Evolutionary conservation across 257 asterid genomes (phyloP).

Genomic region (Fraxinus anomala): DNA sequence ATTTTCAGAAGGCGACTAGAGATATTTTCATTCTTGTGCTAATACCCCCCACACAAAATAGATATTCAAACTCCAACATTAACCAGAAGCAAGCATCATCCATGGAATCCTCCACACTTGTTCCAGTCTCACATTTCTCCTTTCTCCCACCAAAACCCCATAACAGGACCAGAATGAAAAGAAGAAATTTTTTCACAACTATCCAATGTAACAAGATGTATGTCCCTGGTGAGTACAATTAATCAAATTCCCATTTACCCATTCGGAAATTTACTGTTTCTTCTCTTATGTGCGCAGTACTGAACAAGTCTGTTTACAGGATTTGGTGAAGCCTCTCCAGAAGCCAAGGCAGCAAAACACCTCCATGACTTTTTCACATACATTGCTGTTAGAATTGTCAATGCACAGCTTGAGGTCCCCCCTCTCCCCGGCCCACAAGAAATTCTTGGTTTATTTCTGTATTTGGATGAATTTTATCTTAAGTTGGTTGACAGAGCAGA

Average conservation of each 20-base stretch:
- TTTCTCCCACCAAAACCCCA: constrained; percentile 33
- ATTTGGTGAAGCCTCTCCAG: constrained; percentile 89
- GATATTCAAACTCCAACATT: neutral
- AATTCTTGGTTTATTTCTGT: neutral
- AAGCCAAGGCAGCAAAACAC: constrained; percentile 75
- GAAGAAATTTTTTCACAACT: constrained; percentile 28
- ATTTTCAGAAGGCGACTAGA: constrained; percentile 14
- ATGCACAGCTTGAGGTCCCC: constrained; percentile 76
- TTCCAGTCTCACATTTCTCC: constrained; percentile 30
- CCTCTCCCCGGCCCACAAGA: neutral
- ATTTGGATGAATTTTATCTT: constrained; percentile 18
- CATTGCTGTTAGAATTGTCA: constrained; percentile 67
- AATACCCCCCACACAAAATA: neutral
- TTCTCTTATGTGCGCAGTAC: neutral
- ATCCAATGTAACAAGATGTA: constrained; percentile 79
- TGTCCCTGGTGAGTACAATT: constrained; percentile 67
- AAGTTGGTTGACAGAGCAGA: constrained; percentile 53
- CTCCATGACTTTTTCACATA: constrained; percentile 84
- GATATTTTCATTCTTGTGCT: constrained; percentile 26
- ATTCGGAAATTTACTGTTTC: neutral
- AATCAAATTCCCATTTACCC: neutral
- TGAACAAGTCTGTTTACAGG: constrained; percentile 39
- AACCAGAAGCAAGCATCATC: constrained; percentile 14
- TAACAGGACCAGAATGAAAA: constrained; percentile 19
- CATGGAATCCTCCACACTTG: constrained; percentile 47